phyloP scores from a whole-genome alignment of 768 basidiomycete species.

The Boletus pseudo-olivaceus region DNA sequence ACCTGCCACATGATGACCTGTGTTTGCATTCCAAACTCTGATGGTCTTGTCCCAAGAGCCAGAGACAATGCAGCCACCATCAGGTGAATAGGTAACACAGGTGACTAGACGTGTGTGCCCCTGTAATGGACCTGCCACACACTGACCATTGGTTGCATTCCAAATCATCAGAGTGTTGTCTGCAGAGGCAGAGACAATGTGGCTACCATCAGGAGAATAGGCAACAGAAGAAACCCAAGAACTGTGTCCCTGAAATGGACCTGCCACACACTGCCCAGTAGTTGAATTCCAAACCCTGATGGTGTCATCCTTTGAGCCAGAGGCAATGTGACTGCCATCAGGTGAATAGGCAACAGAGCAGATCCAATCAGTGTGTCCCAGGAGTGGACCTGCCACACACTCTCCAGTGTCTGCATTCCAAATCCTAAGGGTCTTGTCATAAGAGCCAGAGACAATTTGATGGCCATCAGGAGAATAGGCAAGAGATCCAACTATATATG shows the following conservation, averaged over 20 bases:
- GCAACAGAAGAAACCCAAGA: conserved; percentile 13
- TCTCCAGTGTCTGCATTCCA: conserved; percentile 13
- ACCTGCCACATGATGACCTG: not conserved
- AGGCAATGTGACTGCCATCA: conserved; percentile 13
- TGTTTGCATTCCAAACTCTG: conserved; percentile 17
- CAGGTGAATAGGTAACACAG: conserved; percentile 13
- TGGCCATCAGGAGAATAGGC: conserved; percentile 22
- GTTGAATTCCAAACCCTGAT: conserved; percentile 21
- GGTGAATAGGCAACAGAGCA: conserved; percentile 23
- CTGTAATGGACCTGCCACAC: conserved; percentile 13
- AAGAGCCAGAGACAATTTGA: conserved; percentile 26
- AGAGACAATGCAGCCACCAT: conserved; percentile 14
- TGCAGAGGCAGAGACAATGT: conserved; percentile 24
- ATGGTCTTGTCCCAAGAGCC: conserved; percentile 15
- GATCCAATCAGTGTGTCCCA: not conserved
- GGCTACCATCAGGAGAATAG: conserved; percentile 23
- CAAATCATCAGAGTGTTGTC: conserved; percentile 21
- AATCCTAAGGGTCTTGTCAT: conserved; percentile 16
- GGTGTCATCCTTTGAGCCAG: conserved; percentile 11
- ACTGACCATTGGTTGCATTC: conserved; percentile 11
- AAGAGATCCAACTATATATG: conserved; percentile 7
- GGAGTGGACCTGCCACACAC: conserved; percentile 6
- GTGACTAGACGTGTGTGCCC: conserved; percentile 14
- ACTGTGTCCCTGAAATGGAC: conserved; percentile 7
- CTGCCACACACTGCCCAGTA: conserved; percentile 7